These are phyloP conservation scores for Macrolepiota albuminosa DNA, from an alignment of 768 basidiomycete species.

Conservation along the genomic window DNA sequence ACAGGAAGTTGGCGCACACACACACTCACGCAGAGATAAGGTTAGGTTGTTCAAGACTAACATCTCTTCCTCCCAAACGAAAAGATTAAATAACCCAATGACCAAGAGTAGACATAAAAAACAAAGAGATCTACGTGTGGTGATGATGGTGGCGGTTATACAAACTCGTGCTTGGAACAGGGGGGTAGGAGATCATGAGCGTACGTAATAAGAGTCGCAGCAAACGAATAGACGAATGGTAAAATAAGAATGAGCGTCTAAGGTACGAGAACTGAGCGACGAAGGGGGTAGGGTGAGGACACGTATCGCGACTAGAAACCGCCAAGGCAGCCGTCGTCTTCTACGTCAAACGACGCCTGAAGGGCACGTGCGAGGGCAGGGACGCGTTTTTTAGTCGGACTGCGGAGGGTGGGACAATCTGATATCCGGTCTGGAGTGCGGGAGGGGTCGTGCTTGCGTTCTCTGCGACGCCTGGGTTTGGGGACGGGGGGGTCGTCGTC, in stretches of 20 bases:
- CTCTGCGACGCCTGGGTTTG: slow-evolving; percentile 22
- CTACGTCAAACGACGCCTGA: slow-evolving; percentile 21
- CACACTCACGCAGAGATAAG: no score
- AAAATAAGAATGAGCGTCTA: neutral
- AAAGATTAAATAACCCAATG: neutral
- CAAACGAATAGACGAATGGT: neutral
- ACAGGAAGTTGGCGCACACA: no score
- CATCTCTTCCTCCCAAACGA: no score
- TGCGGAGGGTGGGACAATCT: slow-evolving; percentile 11
- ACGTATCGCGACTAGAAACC: slow-evolving; percentile 28
- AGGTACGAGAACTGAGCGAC: neutral
- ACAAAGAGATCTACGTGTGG: neutral
- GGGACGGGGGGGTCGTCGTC: slow-evolving; percentile 10
- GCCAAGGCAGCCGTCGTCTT: slow-evolving; percentile 39
- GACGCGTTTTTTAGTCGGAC: slow-evolving; percentile 14
- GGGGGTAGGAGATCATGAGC: no score
- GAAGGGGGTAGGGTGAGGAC: no score
- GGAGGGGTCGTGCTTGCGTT: slow-evolving; percentile 31
- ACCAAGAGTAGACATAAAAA: neutral
- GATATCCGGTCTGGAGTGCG: slow-evolving; percentile 37
- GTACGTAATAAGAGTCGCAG: neutral
- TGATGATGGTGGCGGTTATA: neutral
- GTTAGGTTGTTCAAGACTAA: no score
- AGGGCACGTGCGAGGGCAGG: slow-evolving; percentile 9
- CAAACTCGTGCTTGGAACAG: neutral